phyloP scores from a whole-genome alignment of 108 stramenopile genomes.

The Cyclotella atomus region DNA sequence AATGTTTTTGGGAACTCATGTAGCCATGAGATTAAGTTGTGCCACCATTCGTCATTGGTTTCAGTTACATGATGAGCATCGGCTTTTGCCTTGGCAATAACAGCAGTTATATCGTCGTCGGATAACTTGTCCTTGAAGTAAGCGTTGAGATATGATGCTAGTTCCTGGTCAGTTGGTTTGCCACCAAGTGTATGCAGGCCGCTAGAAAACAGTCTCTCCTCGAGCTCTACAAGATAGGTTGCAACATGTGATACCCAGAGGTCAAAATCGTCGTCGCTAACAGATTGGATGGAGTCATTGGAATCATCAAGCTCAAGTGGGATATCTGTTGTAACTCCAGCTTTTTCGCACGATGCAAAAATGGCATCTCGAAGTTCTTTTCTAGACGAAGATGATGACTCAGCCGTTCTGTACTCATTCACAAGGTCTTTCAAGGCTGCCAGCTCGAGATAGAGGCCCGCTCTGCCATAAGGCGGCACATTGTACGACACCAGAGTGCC shows the following conservation, averaged over 20 bases:
- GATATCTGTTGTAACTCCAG: slow-evolving; percentile 62
- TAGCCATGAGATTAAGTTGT: slow-evolving; percentile 29
- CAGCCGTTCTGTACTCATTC: slow-evolving; percentile 67
- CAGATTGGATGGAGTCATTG: slow-evolving; percentile 5
- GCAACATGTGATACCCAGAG: slow-evolving; percentile 57
- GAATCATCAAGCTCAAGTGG: slow-evolving; percentile 27
- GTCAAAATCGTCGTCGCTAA: slow-evolving; percentile 40
- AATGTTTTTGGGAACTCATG: slow-evolving; percentile 23
- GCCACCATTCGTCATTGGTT: slow-evolving; percentile 2
- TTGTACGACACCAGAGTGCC: slow-evolving; percentile 84
- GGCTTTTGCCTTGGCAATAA: slow-evolving; percentile 13
- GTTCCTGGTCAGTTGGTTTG: slow-evolving; percentile 58
- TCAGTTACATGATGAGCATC: background rate
- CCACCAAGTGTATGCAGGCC: slow-evolving; percentile 68
- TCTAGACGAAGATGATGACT: slow-evolving; percentile 15
- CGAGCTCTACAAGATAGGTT: slow-evolving; percentile 60
- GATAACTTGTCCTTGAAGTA: slow-evolving; percentile 62
- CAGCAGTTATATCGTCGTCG: slow-evolving; percentile 44
- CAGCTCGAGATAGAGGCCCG: slow-evolving; percentile 85
- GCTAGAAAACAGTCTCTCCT: slow-evolving; percentile 77
- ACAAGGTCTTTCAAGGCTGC: slow-evolving; percentile 81
- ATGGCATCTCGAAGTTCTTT: slow-evolving; percentile 58
- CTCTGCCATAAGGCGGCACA: slow-evolving; percentile 87
- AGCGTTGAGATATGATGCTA: slow-evolving; percentile 60
- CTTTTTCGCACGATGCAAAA: slow-evolving; percentile 44